Base-by-base conservation (phyloP, 345 rosid genomes). In the Mallotus nudiflorus region DNA sequence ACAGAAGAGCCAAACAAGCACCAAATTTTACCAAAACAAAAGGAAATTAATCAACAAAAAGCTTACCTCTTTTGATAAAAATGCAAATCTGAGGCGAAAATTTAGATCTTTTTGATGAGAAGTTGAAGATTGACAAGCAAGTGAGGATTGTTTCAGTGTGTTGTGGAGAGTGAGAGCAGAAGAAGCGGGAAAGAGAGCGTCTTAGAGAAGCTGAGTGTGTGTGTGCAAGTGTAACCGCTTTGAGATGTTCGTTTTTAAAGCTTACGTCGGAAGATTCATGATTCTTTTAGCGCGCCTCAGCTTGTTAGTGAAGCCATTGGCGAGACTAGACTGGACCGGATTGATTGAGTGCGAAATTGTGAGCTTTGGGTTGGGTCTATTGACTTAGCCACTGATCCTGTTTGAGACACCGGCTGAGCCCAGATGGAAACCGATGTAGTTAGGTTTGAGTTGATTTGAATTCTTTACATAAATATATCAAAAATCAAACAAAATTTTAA, bases 231-330 rank as follows among this genome's bases (percentile, higher is more conserved):
- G 62, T 44, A 42, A 72, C 69, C 35, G 52, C 56, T 19, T 16
- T 0, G 61, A 42, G 4, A 1, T n/a, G 24, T 52, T 60, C 49
- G 27, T n/a, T 45, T 72, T 44, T 56, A 29, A 20, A 56, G 55
- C 75, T 72, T 72, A 13, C 69, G 64, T 44, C 45, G 64, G 55
- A 72, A 72, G 75, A 33, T 48, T 64, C 64, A 9, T 11, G 18
- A 3, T 15, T 11, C 2, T 6, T 8, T 6, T 3, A 19, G 35
- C 19, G 9, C n/a, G n/a, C n/a, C n/a, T n/a, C 33, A 33, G 66
- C 73, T 60, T 70, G 8, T 28, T 25, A 6, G 33, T 49, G 73
- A 70, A 70, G 73, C 58, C 54, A 48, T 29, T 27, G 59, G 6
- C 9, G 4, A 9, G 42, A 39, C 42, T 39, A 9, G 42, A 39